Evolutionary conservation across 2,329 filamentous ascomycete species (phyloP), one percentile per base, ranked within the genome.

Genomic region (Magnaporthiopsis incrustans): DNA sequence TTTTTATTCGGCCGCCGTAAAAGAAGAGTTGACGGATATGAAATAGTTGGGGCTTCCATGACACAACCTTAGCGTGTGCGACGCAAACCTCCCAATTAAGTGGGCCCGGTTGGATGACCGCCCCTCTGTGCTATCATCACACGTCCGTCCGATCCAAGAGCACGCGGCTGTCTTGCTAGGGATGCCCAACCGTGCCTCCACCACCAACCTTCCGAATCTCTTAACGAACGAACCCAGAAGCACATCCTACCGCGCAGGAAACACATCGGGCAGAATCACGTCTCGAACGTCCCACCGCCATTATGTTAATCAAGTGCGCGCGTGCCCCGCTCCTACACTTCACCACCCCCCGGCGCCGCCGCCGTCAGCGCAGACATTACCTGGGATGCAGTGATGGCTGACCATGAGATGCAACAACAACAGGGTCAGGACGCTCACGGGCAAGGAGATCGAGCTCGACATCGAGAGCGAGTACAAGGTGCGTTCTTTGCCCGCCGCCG

Each of bases 371-470:
- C 3, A 44, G 15, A 44, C 1, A 7, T 4, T 38, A 38, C 35
- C 35, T 38, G 14, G 1, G 14, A 6, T 65, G 59, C 18, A 63
- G 44, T 15, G 30, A 53, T 27, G 38, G 59, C 64, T 63, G 53
- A 61, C 60, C 38, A 67, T 64, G 27, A 32, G 63, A 44, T 61
- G 60, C 50, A 57, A 67, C 62, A 12, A 30, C 14, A 14, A 30
- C 71, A 99, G 94, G 84, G 94, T 99, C 75, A 90, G 95, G 75
- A 99, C 95, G 67, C 88, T 99, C 68, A 98, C 95, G 68, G 95
- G 95, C 74, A 98, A 98, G 83, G 92, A 99, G 81, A 98, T 98
- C 76, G 94, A 98, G 83, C 87, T 99, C 72, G 93, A 98, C 74
- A 96, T 99, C 75, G 95, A 98, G 82, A 83, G 87, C 63, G 89